Base-by-base conservation (phyloP, 2,329 filamentous ascomycete species). In the Xylariaceae sp. region DNA sequence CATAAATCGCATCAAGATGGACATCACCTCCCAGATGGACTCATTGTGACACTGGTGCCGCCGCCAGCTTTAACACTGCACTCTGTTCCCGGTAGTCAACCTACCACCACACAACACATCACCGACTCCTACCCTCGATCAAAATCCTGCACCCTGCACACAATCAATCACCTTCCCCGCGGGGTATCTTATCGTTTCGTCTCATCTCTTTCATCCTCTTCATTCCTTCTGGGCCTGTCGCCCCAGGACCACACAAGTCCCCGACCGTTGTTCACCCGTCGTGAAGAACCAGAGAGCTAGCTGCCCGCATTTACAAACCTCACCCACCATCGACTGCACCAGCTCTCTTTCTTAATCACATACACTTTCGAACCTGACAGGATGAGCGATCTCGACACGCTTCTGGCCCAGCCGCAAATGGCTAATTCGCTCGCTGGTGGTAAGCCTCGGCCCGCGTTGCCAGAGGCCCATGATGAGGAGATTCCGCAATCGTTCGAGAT, bases 1-100 rank as follows among this genome's bases (percentile, higher is more conserved):
- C 39, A 54, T 4, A 56, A 15, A 51, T 60, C 57, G 52, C 23
- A 47, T 35, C 62, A 66, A 57, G 8, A 66, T 62, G 59, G 49
- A 47, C 49, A 23, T 57, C 50, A 47, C 51, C 18, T 50, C 51
- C 18, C 35, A 7, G 23, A 50, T 60, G 18, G 59, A 63, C 55
- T 55, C 52, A 37, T 54, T 64, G 47, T 66, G 47, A 62, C 23
- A 51, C 37, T 45, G 53, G 49, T 49, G 6, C 51, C 13, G 51
- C 37, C 44, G 56, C 53, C 51, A 44, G 15, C 42, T 47, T 5
- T 5, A n/a, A 59, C 50, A 39, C 51, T 48, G 15, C 37, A 42
- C 37, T 42, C 8, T 42, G 17, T 30, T 23, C 30, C 18, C 35
- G 39, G 18, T 13, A 48, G 23, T 11, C 42, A 55, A 42, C 44